Percentiles rank a stretch among this genome's conserved stretches.
phyloP scores from a whole-genome alignment of 805 yeast species.

The Clavispora asparagi region DNA sequence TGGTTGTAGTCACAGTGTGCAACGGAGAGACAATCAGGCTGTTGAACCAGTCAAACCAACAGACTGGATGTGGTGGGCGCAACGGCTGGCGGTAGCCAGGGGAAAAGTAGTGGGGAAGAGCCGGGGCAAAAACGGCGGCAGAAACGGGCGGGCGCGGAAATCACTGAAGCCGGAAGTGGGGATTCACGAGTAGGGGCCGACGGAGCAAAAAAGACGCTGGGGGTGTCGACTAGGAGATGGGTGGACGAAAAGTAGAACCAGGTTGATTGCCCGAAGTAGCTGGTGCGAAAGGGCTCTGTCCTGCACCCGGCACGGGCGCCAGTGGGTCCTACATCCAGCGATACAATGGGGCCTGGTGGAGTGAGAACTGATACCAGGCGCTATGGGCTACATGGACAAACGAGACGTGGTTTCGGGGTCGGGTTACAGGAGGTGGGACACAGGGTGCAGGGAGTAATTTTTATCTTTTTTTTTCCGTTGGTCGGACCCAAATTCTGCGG shows the following conservation, averaged over 20 bases:
- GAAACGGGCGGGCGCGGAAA: background rate
- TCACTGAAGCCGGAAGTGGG: background rate
- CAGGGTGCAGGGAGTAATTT: too few species aligned
- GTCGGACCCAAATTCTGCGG: background rate
- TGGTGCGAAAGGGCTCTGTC: background rate
- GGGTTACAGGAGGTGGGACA: too few species aligned
- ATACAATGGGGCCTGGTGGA: background rate
- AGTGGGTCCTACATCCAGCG: background rate
- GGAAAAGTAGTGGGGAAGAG: background rate
- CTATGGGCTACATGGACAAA: too few species aligned
- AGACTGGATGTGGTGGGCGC: background rate
- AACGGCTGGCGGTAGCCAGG: background rate
- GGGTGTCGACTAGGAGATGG: background rate
- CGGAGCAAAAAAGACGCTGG: background rate
- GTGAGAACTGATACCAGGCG: too few species aligned
- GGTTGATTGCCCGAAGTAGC: background rate
- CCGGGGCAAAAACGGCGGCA: background rate
- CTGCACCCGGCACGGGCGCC: background rate
- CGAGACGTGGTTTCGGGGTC: too few species aligned
- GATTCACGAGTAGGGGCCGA: background rate
- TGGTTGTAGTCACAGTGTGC: too few species aligned
- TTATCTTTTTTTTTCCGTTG: too few species aligned
- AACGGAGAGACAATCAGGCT: too few species aligned
- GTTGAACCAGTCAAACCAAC: too few species aligned
- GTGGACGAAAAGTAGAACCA: background rate